Evolutionary conservation across 345 rosid genomes (phyloP).

Genomic region (Anacardium occidentale): DNA sequence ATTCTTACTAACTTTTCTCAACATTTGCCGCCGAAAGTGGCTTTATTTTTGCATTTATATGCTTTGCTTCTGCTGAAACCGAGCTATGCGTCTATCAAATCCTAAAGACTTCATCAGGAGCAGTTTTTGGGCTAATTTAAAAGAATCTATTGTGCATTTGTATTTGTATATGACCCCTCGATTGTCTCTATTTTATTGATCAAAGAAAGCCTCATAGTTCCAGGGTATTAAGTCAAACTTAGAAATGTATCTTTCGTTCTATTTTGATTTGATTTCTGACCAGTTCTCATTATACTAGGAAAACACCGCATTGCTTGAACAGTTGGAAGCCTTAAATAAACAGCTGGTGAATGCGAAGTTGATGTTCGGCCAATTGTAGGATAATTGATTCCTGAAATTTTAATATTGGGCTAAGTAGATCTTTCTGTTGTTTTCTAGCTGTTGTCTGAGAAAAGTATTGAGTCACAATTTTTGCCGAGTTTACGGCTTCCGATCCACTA

Average conservation of each 20-base stretch:
- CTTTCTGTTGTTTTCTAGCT: background rate
- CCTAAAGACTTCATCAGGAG: slow-evolving; percentile 10
- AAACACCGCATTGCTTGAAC: slow-evolving; percentile 46
- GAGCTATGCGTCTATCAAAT: background rate
- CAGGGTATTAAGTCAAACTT: background rate
- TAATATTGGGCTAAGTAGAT: background rate
- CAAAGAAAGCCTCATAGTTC: background rate
- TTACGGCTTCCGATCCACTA: background rate
- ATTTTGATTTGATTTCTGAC: slow-evolving; percentile 19
- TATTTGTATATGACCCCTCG: no score
- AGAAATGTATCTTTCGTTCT: slow-evolving; percentile 3
- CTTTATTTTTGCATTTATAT: background rate
- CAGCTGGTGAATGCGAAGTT: slow-evolving; percentile 46
- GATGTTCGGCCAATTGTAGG: slow-evolving; percentile 39
- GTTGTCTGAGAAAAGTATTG: background rate
- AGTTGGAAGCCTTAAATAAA: slow-evolving; percentile 44
- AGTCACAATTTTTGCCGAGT: slow-evolving; percentile 3
- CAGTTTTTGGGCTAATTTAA: background rate
- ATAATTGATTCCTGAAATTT: slow-evolving; percentile 6
- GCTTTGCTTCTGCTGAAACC: slow-evolving; percentile 1
- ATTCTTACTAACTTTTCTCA: background rate
- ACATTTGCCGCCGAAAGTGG: background rate
- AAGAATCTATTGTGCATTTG: background rate
- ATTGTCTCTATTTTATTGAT: background rate
- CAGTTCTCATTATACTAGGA: slow-evolving; percentile 35